Base-by-base conservation (phyloP, 2,329 filamentous ascomycete genomes). In the Lecanicillium sp. region DNA sequence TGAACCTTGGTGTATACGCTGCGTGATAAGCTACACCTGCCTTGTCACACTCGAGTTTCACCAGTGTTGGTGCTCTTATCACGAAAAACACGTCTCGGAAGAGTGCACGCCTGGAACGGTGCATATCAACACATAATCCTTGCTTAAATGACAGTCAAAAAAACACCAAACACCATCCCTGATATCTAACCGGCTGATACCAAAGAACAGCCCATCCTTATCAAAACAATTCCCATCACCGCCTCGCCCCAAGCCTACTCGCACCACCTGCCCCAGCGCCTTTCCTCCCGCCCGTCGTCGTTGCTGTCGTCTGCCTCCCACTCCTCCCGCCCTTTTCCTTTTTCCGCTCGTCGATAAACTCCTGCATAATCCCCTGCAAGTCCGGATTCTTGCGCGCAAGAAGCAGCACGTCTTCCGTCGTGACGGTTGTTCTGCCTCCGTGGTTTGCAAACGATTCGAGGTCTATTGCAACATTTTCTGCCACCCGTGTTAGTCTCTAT, bases 331-430 rank as follows among this genome's bases (percentile, higher is more conserved):
- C 41, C n/a, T 33, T 25, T 15, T 64, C 59, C 2, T 68, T 70
- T 53, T 73, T 75, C 45, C 71, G 64, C 48, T 69, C 63, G 40
- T 88, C 80, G 19, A 88, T 66, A 50, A 79, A 79, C 36, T 75
- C 70, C 56, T 75, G 74, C 54, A 98, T 71, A 25, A 96, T 78
- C 13, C 71, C 71, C 49, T 89, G 79, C 15, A 98, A 63, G 14
- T 88, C 87, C 41, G 89, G 84, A 51, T 96, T 98, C 43, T 90
- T 79, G 44, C 92, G 71, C 18, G 86, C 81, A 20, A 98, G 75
- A 7, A 98, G 73, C 51, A 96, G 66, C 11, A 96, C 89, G 56
- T 98, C 92, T 37, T 89, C 83, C 0, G 83, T 83, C 28, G 80
- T 86, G 48, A 98, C 75, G 1, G 82, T 89, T 3, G 76, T 78